Evolutionary conservation across 331 rosid species (phyloP), one percentile per base, ranked within the genome.

Genomic region (Spiraea crenata): DNA sequence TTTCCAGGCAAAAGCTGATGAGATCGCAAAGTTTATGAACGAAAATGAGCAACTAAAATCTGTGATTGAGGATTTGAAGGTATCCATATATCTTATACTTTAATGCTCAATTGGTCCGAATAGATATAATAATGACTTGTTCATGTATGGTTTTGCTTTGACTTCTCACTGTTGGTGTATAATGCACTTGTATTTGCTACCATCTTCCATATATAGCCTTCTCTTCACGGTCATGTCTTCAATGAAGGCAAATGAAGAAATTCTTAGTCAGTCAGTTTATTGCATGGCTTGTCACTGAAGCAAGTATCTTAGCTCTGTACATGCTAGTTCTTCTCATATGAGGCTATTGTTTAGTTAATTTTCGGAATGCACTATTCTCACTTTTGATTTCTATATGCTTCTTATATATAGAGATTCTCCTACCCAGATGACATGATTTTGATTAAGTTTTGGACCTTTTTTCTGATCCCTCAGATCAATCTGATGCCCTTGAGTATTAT

Each of bases 1-100:
- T 75, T 73, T 62, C 72, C 85, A 95, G 99, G 96, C 93, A 71
- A 95, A 95, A 82, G 99, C 99, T 63, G 98, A 91, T 51, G 99
- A 95, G 73, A 95, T 95, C 69, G 96, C 98, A n/a, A 91, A 81
- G 82, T 64, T 95, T 81, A 95, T 91, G 98, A 89, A 92, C 78
- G 99, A 95, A 80, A 95, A 89, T 78, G 99, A 95, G 82, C 96
- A 88, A 20, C 68, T 89, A 65, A 91, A 89, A 85, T 51, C 75
- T 75, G 81, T 82, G 74, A 79, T 88, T 62, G 96, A 91, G 77
- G 93, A 91, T 79, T 84, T 89, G 65, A 91, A 91, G 96, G 99
- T 95, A 76, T 55, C 50, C 71, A 15, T 51, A 25, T 54, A 25
- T 75, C 69, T 47, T 71, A 50, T 17, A 34, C 40, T 34, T 61